These are phyloP conservation scores for Stylonectria norvegica DNA, from an alignment of 2,329 filamentous ascomycete species.

Conservation along the genomic window DNA sequence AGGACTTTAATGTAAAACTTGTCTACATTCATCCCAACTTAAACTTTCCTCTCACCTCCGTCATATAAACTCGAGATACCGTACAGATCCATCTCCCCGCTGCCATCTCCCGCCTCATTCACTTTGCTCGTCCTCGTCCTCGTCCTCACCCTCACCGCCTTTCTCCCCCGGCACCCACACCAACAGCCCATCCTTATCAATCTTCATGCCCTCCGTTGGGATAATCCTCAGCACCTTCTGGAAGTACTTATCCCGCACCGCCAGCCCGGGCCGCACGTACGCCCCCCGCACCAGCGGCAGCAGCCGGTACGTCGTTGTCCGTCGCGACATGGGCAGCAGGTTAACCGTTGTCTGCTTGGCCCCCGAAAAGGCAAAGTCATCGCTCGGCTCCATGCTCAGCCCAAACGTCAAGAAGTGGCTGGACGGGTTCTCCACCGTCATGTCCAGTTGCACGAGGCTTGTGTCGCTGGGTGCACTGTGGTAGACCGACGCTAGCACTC, in stretches of 20 bases:
- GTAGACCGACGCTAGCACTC: constrained; percentile 65
- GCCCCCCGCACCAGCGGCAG: constrained; percentile 62
- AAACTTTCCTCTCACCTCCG: too few species aligned
- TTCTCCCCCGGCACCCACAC: constrained; percentile 53
- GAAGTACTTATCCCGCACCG: constrained; percentile 87
- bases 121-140: constrained; percentile 21
- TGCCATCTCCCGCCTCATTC: constrained; percentile 11
- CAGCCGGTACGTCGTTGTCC: constrained; percentile 70
- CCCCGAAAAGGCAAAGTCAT: constrained; percentile 90
- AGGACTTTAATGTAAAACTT: too few species aligned
- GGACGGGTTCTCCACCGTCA: constrained; percentile 88
- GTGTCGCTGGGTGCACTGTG: constrained; percentile 36
- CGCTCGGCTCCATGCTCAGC: constrained; percentile 84
- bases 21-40: too few species aligned
- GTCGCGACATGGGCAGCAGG: constrained; percentile 75
- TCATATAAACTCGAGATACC: too few species aligned
- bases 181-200: constrained; percentile 60
- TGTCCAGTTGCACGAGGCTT: constrained; percentile 44
- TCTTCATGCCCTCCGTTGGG: constrained; percentile 69
- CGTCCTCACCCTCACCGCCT: constrained; percentile 18
- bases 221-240: constrained; percentile 83
- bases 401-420: constrained; percentile 94
- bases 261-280: constrained; percentile 70
- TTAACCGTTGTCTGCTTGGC: constrained; percentile 77
- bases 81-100: too few species aligned